Evolutionary conservation across 2,329 filamentous ascomycete genomes (phyloP), one percentile per base, ranked within the genome.

Genomic region (Clarireedia monteithiana): DNA sequence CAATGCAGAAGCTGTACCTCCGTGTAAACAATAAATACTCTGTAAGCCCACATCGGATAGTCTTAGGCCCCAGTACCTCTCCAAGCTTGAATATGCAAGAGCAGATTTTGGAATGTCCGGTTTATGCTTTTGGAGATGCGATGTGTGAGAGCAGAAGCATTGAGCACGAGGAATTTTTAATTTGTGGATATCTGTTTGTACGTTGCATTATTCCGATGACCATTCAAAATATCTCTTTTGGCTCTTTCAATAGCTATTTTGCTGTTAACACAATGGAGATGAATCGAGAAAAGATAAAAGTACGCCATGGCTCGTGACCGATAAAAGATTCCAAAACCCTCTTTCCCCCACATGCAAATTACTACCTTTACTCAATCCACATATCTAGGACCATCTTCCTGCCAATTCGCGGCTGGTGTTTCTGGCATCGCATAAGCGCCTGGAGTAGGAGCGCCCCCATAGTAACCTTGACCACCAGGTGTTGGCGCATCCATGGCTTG

Each of bases 331-430:
- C 52, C 40, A 27, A 45, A 42, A 23, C 24, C 20, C 14, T 48
- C 27, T 27, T 34, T 14, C 30, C n/a, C 20, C 34, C 38, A 27
- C 34, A 38, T 44, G 47, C 50, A 50, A 55, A 51, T 48, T 36
- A 46, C 27, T 27, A 15, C 45, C n/a, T 27, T 50, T 47, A 45
- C 17, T 54, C 53, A 66, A 51, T 69, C 68, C 14, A 64, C 71
- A 63, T 75, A 76, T 50, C 70, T 63, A 27, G 74, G 74, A 34
- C 69, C 73, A 63, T 75, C 73, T 59, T 71, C 74, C 46, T 66
- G 68, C 66, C 67, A 68, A 47, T 65, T 64, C 3, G 80, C 81
- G 20, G 81, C 83, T 27, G 84, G 82, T 17, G 82, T 84, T 68
- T 83, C 83, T 1, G 81, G 75, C 27, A 76, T 75, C 27, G 71